Percentiles rank a stretch among this genome's conserved stretches.
These are phyloP conservation scores for Aegilops tauschii DNA, from an alignment of 176 grass and related monocot genomes.

Conservation along the genomic window DNA sequence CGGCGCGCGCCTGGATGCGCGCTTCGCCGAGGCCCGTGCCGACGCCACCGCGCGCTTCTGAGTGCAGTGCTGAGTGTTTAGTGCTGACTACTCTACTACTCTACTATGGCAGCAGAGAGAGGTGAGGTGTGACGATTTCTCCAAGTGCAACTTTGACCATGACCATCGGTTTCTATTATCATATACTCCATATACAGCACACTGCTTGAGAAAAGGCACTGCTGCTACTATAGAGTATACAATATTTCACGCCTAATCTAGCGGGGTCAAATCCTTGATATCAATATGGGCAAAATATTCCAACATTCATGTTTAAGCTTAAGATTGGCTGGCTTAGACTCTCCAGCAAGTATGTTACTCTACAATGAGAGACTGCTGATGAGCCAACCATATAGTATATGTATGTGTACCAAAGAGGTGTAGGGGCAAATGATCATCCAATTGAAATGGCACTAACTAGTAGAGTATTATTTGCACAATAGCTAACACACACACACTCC, in stretches of 20 bases:
- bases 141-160: neutral
- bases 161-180: no score
- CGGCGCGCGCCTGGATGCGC: no score
- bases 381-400: no score
- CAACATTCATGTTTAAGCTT: neutral
- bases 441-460: neutral
- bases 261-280: neutral
- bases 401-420: neutral
- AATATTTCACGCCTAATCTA: neutral
- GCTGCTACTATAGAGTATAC: neutral
- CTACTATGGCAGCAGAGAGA: no score
- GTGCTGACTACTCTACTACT: no score
- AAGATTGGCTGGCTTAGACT: neutral
- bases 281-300: no score
- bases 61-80: no score
- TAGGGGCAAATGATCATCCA: neutral
- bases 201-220: no score
- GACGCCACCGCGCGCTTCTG: no score
- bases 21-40: no score
- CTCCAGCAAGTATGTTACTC: neutral
- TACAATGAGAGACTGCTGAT: neutral
- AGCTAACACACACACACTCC: neutral
- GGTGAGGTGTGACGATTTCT: neutral
- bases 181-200: no score
- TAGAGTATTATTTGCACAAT: neutral